These are phyloP conservation scores for Fraxinus paxiana DNA, from an alignment of 305 asterid species.

Conservation along the genomic window DNA sequence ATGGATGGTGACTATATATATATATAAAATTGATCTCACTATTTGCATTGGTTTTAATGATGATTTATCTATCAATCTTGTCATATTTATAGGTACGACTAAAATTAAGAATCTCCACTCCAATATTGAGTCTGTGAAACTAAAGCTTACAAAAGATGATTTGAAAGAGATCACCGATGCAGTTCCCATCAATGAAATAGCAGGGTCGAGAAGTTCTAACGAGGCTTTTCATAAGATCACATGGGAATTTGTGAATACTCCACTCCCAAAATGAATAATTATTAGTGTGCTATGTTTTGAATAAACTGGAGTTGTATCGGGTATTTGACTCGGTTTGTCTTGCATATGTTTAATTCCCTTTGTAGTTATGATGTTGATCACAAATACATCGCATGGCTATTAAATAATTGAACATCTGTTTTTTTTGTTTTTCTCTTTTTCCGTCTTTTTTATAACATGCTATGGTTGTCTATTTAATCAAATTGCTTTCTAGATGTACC, in stretches of 20 bases:
- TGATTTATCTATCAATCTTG: neutral
- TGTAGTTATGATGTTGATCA: neutral
- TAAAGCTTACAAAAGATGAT: conserved; percentile 39
- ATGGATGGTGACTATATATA: too few relatives aligned
- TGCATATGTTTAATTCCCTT: neutral
- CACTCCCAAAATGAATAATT: conserved; percentile 23
- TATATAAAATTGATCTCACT: neutral
- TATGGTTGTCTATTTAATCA: neutral
- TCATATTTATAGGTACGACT: conserved; percentile 44
- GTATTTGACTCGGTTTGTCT: neutral
- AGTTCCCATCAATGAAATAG: conserved; percentile 43
- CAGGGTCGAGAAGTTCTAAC: conserved; percentile 26
- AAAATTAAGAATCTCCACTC: conserved; percentile 47
- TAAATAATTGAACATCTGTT: neutral
- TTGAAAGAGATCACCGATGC: conserved; percentile 35
- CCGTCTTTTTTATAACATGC: neutral
- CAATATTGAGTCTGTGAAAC: conserved; percentile 35
- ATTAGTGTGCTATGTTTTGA: neutral
- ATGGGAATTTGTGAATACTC: conserved; percentile 42
- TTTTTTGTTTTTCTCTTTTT: too few relatives aligned
- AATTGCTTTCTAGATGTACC: neutral
- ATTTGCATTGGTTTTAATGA: neutral
- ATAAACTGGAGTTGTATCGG: neutral
- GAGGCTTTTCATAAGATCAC: conserved; percentile 29
- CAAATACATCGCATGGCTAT: neutral